Evolutionary conservation across 2,329 filamentous ascomycete species (phyloP).

Genomic region (Helotiales sp.): DNA sequence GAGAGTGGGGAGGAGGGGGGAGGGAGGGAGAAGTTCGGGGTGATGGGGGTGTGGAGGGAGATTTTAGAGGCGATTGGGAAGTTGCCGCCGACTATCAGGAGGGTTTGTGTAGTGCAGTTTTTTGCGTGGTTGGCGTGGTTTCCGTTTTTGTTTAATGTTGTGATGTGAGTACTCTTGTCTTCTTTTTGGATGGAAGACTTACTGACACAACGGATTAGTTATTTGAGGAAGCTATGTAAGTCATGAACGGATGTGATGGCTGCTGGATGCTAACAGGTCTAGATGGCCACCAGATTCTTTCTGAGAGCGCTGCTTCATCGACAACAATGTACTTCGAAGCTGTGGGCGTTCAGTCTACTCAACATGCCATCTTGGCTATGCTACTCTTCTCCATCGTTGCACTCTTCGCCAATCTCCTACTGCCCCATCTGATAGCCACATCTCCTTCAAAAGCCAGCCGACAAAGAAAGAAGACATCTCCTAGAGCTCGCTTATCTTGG

Average conservation of each 20-base stretch:
- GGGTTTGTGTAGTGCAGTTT: conserved; percentile 39
- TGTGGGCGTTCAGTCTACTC: background rate
- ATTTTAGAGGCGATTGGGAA: background rate
- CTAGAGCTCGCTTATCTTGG: background rate
- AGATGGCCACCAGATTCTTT: background rate
- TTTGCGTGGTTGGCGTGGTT: conserved; percentile 46
- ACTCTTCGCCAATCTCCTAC: background rate
- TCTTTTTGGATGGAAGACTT: background rate
- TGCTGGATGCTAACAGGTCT: background rate
- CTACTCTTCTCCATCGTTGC: background rate
- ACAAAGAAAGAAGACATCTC: background rate
- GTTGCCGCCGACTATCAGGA: background rate
- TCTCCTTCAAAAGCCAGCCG: background rate
- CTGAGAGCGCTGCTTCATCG: background rate
- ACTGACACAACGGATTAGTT: conserved; percentile 40
- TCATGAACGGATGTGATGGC: background rate
- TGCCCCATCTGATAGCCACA: background rate
- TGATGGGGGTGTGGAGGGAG: background rate
- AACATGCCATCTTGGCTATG: background rate
- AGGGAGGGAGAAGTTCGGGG: background rate
- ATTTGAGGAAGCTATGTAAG: conserved; percentile 13
- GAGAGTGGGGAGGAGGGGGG: background rate
- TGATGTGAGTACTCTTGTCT: background rate
- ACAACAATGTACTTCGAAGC: background rate
- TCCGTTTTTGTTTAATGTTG: conserved; percentile 44